Base-by-base conservation (phyloP, 768 basidiomycete genomes). In the Pulveroboletus sp. region DNA sequence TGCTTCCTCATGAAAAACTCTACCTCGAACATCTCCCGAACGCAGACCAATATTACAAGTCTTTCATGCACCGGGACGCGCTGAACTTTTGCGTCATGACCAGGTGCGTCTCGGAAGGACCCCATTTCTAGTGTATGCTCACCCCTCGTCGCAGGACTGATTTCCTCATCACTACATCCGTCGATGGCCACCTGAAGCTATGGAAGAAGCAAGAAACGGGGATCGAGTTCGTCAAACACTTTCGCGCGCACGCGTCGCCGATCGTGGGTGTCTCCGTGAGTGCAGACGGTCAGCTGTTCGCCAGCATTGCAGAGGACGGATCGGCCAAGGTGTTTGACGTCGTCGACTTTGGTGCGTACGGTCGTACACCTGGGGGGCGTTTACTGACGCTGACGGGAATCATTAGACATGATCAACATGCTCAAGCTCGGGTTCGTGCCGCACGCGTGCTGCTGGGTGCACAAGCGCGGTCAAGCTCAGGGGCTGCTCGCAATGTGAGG, bases 211-310 rank as follows among this genome's bases (percentile, higher is more conserved):
- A 96, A 71, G 89, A 93, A 19, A 67, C 75, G 6, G 95, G 94
- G 5, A 93, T 99, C 61, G 96, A 98, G 71, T 98, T 97, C 60
- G 95, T 98, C 51, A 99, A 99, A 71, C 91, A 94, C 57, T 99
- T 95, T 67, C 85, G 96, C 39, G 93, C 96, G 1, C 94, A 96
- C 60, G 75, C 94, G 19, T 77, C 79, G 22, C 81, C 90, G 9
- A 79, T 98, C 22, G 73, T 83, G 4, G 82, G 80, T 8, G 85
- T 97, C 5, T 88, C 87, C 20, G 88, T 86, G 22, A 94, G 92
- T 60, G 85, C 85, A 37, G 94, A 99, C 63, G 96, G 96, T 0
- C 86, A 89, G 63, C 71, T 93, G 32, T 93, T 92, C 67, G 95
- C 95, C 2, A 95, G 86, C 23, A 78, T 97, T 2, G 86, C 92